phyloP scores from a whole-genome alignment of 768 basidiomycete genomes.

The Termitomyces sp. region DNA sequence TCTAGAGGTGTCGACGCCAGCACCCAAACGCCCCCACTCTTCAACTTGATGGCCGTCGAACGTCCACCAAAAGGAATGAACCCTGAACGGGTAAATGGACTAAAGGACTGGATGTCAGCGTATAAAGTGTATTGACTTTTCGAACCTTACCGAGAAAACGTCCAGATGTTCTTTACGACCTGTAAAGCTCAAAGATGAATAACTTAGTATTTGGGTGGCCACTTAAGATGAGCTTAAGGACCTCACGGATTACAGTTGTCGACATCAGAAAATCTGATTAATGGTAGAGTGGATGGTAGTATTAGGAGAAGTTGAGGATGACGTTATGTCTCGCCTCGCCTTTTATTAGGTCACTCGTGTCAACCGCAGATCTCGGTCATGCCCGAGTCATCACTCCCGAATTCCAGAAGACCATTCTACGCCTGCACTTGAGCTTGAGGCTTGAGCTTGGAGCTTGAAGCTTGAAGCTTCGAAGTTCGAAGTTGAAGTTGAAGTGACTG shows the following conservation, averaged over 20 bases:
- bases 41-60: constrained; percentile 70
- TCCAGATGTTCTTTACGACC: constrained; percentile 52
- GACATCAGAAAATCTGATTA: constrained; percentile 18
- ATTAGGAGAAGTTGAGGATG: not conserved
- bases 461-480: no score
- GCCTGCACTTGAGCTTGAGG: no score
- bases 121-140: not conserved
- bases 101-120: constrained; percentile 15
- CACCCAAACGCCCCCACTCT: constrained; percentile 66
- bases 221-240: constrained; percentile 12
- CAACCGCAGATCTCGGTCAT: not conserved
- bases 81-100: constrained; percentile 62
- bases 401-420: no score
- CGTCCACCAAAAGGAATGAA: constrained; percentile 73
- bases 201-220: not conserved
- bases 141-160: constrained; percentile 49
- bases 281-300: no score
- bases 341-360: not conserved
- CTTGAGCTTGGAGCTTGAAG: no score
- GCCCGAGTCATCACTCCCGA: not conserved
- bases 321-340: not conserved
- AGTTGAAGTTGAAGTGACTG: no score
- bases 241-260: constrained; percentile 38
- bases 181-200: constrained; percentile 13
- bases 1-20: constrained; percentile 72